Percentiles rank a stretch among this genome's conserved stretches.
Conservation (phyloP, 2,329 filamentous ascomycete genomes). For the Aureobasidium lini region DNA sequence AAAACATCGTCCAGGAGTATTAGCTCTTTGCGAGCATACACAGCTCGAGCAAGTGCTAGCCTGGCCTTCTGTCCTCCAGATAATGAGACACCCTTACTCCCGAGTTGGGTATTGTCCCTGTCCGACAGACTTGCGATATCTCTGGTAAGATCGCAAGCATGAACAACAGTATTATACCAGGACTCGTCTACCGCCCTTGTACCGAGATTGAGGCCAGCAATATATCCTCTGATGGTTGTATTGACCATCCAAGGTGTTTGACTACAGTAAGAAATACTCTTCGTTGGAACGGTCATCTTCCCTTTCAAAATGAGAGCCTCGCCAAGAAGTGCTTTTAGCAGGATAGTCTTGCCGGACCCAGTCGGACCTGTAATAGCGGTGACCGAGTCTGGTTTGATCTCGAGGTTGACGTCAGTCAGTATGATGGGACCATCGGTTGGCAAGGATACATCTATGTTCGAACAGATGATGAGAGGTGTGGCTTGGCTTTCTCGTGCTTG, state of each 20-base stretch:
- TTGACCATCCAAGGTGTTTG: background rate
- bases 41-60: constrained; percentile 60
- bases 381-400: background rate
- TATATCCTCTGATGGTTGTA: background rate
- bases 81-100: constrained; percentile 45
- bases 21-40: constrained; percentile 72
- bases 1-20: constrained; percentile 79
- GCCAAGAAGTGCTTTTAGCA: background rate
- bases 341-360: background rate
- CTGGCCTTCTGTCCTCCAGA: constrained; percentile 48
- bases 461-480: background rate
- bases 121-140: constrained; percentile 35
- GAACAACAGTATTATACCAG: constrained; percentile 32
- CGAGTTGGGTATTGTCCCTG: constrained; percentile 41
- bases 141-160: constrained; percentile 30
- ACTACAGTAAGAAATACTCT: background rate
- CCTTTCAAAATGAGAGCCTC: background rate
- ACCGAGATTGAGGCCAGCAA: background rate
- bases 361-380: background rate
- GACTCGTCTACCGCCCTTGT: background rate
- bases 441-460: background rate
- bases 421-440: background rate
- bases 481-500: background rate
- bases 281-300: background rate
- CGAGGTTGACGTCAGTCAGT: background rate